These are phyloP conservation scores for Triticum timopheevii DNA, from an alignment of 176 grass and related monocot species.

Conservation along the genomic window DNA sequence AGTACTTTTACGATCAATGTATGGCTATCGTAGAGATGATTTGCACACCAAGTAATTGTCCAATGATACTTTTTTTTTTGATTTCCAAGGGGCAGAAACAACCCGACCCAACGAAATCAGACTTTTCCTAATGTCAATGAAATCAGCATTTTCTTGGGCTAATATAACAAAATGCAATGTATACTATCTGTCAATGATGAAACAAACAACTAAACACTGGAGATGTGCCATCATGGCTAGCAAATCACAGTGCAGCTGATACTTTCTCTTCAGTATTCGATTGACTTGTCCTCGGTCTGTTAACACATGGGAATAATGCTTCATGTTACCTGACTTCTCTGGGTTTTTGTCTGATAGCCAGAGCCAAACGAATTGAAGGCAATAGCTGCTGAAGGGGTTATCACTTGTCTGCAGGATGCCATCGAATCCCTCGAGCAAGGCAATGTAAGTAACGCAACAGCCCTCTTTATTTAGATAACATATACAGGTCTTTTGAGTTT, in stretches of 20 bases:
- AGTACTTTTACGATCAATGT: neutral
- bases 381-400: slow-evolving; percentile 84
- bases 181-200: neutral
- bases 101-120: neutral
- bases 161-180: neutral
- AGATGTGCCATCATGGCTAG: neutral
- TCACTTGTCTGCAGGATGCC: slow-evolving; percentile 88
- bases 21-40: neutral
- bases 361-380: slow-evolving; percentile 67
- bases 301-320: neutral
- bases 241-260: neutral
- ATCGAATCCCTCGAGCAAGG: slow-evolving; percentile 79
- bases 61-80: neutral
- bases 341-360: slow-evolving; percentile 53
- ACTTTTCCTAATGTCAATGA: slow-evolving; percentile 3
- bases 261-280: neutral
- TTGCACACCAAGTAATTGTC: neutral
- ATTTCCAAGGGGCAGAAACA: neutral
- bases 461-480: neutral
- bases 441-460: slow-evolving; percentile 50
- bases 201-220: neutral
- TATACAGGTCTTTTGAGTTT: neutral
- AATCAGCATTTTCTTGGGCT: neutral
- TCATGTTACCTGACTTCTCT: slow-evolving; percentile 15
- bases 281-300: neutral